These are phyloP conservation scores for Plectosphaerella sp. DNA, from an alignment of 2,329 filamentous ascomycete species.

Conservation along the genomic window DNA sequence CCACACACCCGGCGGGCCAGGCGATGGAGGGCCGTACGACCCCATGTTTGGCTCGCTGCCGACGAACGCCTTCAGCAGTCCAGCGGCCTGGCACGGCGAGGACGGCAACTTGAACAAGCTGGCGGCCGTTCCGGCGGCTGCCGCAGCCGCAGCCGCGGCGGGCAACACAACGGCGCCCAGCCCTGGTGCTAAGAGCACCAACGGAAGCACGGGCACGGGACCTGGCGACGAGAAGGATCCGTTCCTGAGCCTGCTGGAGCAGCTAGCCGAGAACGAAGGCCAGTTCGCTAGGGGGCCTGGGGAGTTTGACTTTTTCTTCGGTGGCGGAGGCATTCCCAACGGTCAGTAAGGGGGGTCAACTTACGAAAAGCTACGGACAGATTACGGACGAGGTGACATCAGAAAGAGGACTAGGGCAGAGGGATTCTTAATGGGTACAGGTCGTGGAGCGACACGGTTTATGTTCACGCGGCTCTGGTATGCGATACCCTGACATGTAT, in stretches of 20 bases:
- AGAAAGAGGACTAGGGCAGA: too few species aligned
- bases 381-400: neutral
- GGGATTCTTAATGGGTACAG: too few species aligned
- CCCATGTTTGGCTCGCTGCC: slow-evolving; percentile 56
- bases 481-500: too few species aligned
- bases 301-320: slow-evolving; percentile 75
- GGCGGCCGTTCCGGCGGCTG: neutral
- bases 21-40: slow-evolving; percentile 40
- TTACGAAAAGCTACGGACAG: neutral
- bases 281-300: slow-evolving; percentile 55
- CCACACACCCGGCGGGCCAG: slow-evolving; percentile 23
- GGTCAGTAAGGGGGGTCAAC: neutral
- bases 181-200: slow-evolving; percentile 32
- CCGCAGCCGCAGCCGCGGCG: slow-evolving; percentile 1
- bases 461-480: neutral
- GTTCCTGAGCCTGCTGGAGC: slow-evolving; percentile 73
- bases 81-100: slow-evolving; percentile 45
- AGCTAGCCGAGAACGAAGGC: slow-evolving; percentile 78
- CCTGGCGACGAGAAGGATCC: slow-evolving; percentile 69
- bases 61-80: slow-evolving; percentile 48
- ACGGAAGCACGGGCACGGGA: slow-evolving; percentile 39
- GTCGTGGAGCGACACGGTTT: neutral
- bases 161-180: slow-evolving; percentile 18
- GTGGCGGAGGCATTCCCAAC: slow-evolving; percentile 26
- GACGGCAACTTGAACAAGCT: slow-evolving; percentile 14